Evolutionary conservation across 768 basidiomycete species (phyloP).

Genomic region (Cyclocybe cylindracea): DNA sequence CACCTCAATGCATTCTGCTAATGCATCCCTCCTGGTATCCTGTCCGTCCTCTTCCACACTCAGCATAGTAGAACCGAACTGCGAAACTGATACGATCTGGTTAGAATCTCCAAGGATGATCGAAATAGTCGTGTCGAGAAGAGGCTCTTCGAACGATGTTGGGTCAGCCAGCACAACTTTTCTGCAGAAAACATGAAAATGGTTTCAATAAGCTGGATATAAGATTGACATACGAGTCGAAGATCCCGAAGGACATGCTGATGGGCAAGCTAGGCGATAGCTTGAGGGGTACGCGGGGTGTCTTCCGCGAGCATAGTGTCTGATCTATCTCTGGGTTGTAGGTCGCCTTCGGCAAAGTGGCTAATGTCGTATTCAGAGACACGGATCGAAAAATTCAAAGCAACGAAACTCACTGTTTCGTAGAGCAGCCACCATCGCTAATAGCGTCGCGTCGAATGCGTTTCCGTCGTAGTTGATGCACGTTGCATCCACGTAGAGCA

Average conservation of each 20-base stretch:
- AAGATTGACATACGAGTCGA: conserved; percentile 62
- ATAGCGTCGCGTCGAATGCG: conserved; percentile 84
- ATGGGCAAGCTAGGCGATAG: conserved; percentile 41
- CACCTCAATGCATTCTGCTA: conserved; percentile 38
- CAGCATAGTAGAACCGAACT: conserved; percentile 45
- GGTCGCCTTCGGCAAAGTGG: conserved; percentile 67
- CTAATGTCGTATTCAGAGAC: conserved; percentile 34
- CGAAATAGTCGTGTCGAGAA: conserved; percentile 72
- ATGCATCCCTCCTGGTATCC: conserved; percentile 24
- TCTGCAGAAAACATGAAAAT: conserved; percentile 31
- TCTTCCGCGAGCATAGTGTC: conserved; percentile 61
- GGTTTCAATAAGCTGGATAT: background rate
- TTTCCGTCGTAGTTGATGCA: conserved; percentile 99
- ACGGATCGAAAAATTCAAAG: background rate
- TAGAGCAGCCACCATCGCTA: conserved; percentile 87
- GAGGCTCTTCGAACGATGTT: conserved; percentile 86
- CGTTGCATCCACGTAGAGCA: conserved; percentile 91
- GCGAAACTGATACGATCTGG: conserved; percentile 51
- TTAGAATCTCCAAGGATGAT: conserved; percentile 56
- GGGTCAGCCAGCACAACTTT: conserved; percentile 78
- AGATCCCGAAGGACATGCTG: conserved; percentile 76
- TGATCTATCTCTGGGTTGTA: conserved; percentile 68
- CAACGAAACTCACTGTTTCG: conserved; percentile 65
- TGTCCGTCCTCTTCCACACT: conserved; percentile 20
- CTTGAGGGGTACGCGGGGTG: conserved; percentile 42